phyloP scores from a whole-genome alignment of 2,329 filamentous ascomycete species.

The Beauveria sp. region DNA sequence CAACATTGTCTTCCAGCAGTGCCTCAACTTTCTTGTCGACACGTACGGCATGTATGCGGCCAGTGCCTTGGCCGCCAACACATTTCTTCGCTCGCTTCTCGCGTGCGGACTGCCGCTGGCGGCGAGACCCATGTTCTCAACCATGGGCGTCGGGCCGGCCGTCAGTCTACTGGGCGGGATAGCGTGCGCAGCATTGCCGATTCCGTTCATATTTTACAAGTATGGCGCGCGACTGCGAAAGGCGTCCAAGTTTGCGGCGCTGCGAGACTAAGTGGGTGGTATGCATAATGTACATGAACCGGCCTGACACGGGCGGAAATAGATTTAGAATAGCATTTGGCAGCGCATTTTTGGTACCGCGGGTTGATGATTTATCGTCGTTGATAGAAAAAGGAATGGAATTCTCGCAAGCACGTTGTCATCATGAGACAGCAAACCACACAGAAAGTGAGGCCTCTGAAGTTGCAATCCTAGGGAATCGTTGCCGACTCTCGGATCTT shows the following conservation, averaged over 20 bases:
- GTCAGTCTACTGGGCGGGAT: constrained; percentile 40
- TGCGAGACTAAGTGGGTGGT: constrained; percentile 7
- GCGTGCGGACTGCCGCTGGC: constrained; percentile 54
- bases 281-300: not conserved
- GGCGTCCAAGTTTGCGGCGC: constrained; percentile 31
- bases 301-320: not conserved
- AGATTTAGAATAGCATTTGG: not conserved
- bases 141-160: constrained; percentile 54
- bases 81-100: constrained; percentile 41
- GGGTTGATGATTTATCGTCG: not conserved
- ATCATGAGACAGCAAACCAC: too few relatives aligned
- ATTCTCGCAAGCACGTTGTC: too few relatives aligned
- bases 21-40: constrained; percentile 48
- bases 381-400: too few relatives aligned
- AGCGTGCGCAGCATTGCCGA: constrained; percentile 38
- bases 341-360: not conserved
- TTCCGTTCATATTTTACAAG: constrained; percentile 52
- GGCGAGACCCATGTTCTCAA: constrained; percentile 51
- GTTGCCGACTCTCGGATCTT: too few relatives aligned
- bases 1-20: constrained; percentile 42
- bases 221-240: constrained; percentile 37
- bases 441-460: too few relatives aligned
- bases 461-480: too few relatives aligned
- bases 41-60: constrained; percentile 51
- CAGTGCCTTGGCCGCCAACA: constrained; percentile 56